These are phyloP conservation scores for Podospora fimiseda DNA, from an alignment of 495 filamentous ascomycete genomes.

Conservation along the genomic window DNA sequence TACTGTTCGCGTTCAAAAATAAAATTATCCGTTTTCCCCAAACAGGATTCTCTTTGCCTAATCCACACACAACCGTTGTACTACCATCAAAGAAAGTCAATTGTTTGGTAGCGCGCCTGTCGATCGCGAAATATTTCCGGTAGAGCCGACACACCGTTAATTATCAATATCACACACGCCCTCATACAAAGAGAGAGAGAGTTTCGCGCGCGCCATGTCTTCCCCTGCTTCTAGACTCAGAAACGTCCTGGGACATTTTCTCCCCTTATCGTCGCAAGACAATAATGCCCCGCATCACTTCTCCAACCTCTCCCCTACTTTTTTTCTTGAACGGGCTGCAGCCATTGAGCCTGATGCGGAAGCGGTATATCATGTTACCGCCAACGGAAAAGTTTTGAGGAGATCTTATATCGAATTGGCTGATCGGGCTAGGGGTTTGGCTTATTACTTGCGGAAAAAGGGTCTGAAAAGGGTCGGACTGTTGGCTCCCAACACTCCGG, in stretches of 20 bases:
- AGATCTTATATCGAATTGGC: slow-evolving; percentile 75
- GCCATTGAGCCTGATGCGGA: slow-evolving; percentile 81
- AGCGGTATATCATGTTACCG: slow-evolving; percentile 83
- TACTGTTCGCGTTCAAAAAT: no score
- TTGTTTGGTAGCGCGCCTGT: no score
- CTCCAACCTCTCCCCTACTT: slow-evolving; percentile 80
- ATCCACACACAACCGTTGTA: no score
- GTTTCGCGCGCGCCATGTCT: slow-evolving; percentile 34
- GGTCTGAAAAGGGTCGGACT: slow-evolving; percentile 68
- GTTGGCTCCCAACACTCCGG: slow-evolving; percentile 85
- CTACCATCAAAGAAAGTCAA: no score
- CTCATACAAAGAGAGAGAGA: neutral
- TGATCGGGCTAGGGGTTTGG: slow-evolving; percentile 76
- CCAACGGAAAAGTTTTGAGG: slow-evolving; percentile 63
- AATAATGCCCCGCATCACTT: slow-evolving; percentile 51
- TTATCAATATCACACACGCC: no score
- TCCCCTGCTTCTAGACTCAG: slow-evolving; percentile 41
- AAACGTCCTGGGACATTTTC: slow-evolving; percentile 58
- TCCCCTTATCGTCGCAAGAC: slow-evolving; percentile 31
- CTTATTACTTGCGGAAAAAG: slow-evolving; percentile 74
- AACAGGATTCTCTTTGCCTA: no score
- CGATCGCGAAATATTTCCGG: no score
- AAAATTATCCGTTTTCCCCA: no score
- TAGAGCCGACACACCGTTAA: no score
- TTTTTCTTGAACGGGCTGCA: slow-evolving; percentile 82